Percentiles rank a stretch among this genome's conserved stretches.
These are phyloP conservation scores for Austropuccinia psidii DNA, from an alignment of 1,284 basidiomycete genomes.

Conservation along the genomic window DNA sequence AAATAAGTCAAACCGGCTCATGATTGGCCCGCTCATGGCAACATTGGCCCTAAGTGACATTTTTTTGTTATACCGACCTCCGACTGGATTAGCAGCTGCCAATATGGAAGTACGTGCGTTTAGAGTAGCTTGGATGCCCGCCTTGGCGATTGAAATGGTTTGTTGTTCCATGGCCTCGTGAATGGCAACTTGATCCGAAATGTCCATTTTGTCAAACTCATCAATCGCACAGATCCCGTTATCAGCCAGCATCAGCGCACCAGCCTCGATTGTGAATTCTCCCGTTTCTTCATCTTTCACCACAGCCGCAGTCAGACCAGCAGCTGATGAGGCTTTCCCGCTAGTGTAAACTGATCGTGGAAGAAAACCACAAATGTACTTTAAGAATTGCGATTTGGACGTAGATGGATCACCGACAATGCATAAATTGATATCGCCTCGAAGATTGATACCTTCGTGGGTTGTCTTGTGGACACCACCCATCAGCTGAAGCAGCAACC, in stretches of 20 bases:
- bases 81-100: conserved; percentile 94
- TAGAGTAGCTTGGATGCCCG: conserved; percentile 95
- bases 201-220: conserved; percentile 99
- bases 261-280: conserved; percentile 98
- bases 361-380: conserved; percentile 98
- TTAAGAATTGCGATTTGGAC: conserved; percentile 96
- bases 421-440: conserved; percentile 97
- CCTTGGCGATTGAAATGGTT: conserved; percentile 98
- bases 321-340: conserved; percentile 96
- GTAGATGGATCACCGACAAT: conserved; percentile 97
- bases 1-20: conserved; percentile 98
- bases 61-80: conserved; percentile 93
- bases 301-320: conserved; percentile 96
- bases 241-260: conserved; percentile 97
- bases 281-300: conserved; percentile 98
- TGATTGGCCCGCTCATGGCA: conserved; percentile 96
- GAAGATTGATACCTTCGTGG: conserved; percentile 86
- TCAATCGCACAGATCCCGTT: conserved; percentile 99
- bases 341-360: conserved; percentile 98
- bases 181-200: conserved; percentile 96
- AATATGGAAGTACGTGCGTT: conserved; percentile 97
- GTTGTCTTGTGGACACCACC: conserved; percentile 99
- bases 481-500: conserved; percentile 93
- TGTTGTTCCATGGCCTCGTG: conserved; percentile 99
- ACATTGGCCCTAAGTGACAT: conserved; percentile 89